A percentile compares a stretch with the other conserved stretches of the same genome.
Evolutionary conservation across 306 rosid genomes (phyloP).

Genomic region (Cicer cuneatum): DNA sequence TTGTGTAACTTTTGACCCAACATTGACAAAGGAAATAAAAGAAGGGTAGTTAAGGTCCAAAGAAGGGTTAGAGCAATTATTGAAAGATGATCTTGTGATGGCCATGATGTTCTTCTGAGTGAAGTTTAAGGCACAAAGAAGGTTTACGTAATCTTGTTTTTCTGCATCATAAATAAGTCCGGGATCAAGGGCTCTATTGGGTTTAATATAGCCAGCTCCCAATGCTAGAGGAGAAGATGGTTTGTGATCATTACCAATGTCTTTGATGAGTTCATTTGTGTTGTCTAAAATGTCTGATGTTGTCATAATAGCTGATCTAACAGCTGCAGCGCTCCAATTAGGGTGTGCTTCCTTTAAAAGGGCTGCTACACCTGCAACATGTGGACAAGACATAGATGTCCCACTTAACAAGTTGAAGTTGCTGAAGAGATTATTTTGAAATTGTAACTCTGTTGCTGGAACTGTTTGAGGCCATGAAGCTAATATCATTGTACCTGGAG

Average conservation of each 20-base stretch:
- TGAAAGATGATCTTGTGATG: slow-evolving; percentile 52
- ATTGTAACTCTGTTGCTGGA: neutral
- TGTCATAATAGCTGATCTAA: slow-evolving; percentile 84
- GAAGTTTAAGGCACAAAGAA: slow-evolving; percentile 72
- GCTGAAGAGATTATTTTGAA: slow-evolving; percentile 17
- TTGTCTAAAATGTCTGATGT: slow-evolving; percentile 64
- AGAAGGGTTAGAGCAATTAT: slow-evolving; percentile 55
- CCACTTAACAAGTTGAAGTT: slow-evolving; percentile 65
- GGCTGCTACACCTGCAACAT: slow-evolving; percentile 73
- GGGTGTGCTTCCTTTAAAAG: slow-evolving; percentile 62
- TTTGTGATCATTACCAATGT: slow-evolving; percentile 50
- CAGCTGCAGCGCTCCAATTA: slow-evolving; percentile 78
- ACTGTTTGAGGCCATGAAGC: slow-evolving; percentile 79
- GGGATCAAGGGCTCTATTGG: slow-evolving; percentile 74
- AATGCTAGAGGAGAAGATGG: slow-evolving; percentile 69
- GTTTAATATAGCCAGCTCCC: slow-evolving; percentile 83
- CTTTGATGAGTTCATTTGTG: slow-evolving; percentile 53
- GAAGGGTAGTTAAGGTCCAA: slow-evolving; percentile 83
- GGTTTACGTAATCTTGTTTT: slow-evolving; percentile 62
- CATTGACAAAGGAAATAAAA: slow-evolving; percentile 59
- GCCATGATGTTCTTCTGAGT: slow-evolving; percentile 51
- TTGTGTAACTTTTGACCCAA: neutral
- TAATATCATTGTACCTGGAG: slow-evolving; percentile 72
- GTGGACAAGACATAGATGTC: slow-evolving; percentile 93
- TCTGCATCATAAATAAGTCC: slow-evolving; percentile 70